Evolutionary conservation across 805 yeast species (phyloP), one percentile per base, ranked within the genome.

Genomic region (Candida ipomoeae): DNA sequence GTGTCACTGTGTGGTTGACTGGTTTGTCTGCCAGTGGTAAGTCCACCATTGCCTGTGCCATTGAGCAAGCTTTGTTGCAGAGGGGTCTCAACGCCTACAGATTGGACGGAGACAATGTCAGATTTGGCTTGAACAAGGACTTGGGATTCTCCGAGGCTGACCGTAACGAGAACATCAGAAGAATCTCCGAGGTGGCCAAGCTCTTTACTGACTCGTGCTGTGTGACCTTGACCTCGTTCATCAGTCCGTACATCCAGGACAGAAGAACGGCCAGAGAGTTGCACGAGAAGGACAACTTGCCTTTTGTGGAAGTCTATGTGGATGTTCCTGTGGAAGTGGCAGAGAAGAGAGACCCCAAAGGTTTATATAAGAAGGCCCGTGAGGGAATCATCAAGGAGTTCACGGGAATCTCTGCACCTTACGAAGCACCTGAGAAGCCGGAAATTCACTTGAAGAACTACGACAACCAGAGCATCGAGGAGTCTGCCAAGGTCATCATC

Each of bases 341-440:
- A 46, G 98, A 92, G 76, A 80, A 89, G 69, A 88, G 98, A 74
- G 98, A 92, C 69, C 98, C 98, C 56, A 92, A 92, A 75, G 98
- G 98, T 11, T 75, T 92, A 58, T 92, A 92, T 77, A 90, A 90
- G 72, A 92, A 92, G 79, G 98, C 98, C 15, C 83, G 97, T 69
- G 94, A 90, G 63, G 98, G 98, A 34, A 74, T 86, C 54, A 91
- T 91, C 68, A 88, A 88, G 71, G 96, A 91, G 65, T 91, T 91
- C 74, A 91, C 98, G 14, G 98, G 98, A 50, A 86, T 91, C 51
- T 84, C 90, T 56, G 97, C 97, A 10, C 98, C 98, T 36, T 91
- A 91, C 68, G 98, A 91, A 75, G 94, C 87, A 3, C 98, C 98
- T 46, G 85, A 79, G 58, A 62, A 70, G 34, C 89, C 98, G 26